A percentile compares a stretch with the other conserved stretches of the same genome.
Conservation (phyloP, 495 filamentous ascomycete species). For the Aspergillus cavernicola region DNA sequence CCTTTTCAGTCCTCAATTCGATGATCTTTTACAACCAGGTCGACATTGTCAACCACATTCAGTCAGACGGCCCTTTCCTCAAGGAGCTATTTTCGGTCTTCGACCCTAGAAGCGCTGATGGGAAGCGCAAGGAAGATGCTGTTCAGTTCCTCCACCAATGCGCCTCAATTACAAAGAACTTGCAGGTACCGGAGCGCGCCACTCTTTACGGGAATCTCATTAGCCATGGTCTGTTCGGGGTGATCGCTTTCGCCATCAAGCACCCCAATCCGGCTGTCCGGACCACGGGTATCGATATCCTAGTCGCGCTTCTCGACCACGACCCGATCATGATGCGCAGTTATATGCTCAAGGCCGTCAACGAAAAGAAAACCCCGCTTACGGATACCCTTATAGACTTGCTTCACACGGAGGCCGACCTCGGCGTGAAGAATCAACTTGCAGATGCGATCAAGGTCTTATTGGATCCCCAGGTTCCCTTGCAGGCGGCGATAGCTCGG, state of each 20-base stretch:
- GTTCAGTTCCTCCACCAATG: slow-evolving; percentile 97
- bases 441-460: slow-evolving; percentile 94
- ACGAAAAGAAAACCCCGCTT: slow-evolving; percentile 78
- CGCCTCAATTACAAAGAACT: slow-evolving; percentile 87
- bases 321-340: slow-evolving; percentile 90
- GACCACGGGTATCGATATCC: slow-evolving; percentile 88
- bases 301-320: slow-evolving; percentile 93
- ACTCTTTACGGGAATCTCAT: slow-evolving; percentile 88
- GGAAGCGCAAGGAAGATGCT: slow-evolving; percentile 82
- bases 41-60: slow-evolving; percentile 91
- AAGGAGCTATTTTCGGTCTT: slow-evolving; percentile 92
- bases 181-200: slow-evolving; percentile 76
- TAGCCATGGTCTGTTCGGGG: slow-evolving; percentile 75
- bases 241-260: slow-evolving; percentile 87
- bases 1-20: slow-evolving; percentile 95
- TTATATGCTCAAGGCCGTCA: slow-evolving; percentile 87
- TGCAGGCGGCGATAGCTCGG: slow-evolving; percentile 62
- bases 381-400: slow-evolving; percentile 94
- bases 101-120: slow-evolving; percentile 55
- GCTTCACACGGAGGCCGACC: slow-evolving; percentile 82
- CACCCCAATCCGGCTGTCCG: slow-evolving; percentile 80
- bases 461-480: slow-evolving; percentile 70
- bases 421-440: slow-evolving; percentile 94
- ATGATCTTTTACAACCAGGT: slow-evolving; percentile 99
- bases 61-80: slow-evolving; percentile 71